Base-by-base conservation (phyloP, 768 basidiomycete genomes). In the Termitomyces sp. region DNA sequence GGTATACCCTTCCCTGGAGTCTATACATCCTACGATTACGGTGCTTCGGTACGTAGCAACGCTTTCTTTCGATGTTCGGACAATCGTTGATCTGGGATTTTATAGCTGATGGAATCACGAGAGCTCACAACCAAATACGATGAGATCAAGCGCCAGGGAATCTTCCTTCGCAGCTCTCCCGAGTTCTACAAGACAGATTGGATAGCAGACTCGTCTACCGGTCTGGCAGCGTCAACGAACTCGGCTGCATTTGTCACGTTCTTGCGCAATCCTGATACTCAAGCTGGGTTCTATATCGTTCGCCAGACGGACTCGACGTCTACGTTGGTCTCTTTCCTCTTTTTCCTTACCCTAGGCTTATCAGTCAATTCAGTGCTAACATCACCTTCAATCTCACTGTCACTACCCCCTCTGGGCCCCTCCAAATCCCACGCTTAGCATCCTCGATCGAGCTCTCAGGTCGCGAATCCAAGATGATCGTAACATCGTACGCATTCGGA, bases 21-120 rank as follows among this genome's bases (percentile, higher is more conserved):
- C 16, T 86, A 88, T 69, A 86, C 83, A 2, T 91, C 90, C 28
- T 94, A 94, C 58, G 92, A 94, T 73, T 94, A 94, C 59, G 92
- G 91, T 20, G 80, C 86, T 46, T 74, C 88, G 28, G 81, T 83
- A 64, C 24, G 57, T 11, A 18, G 7, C 15, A 6, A 13, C 0
- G 7, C 20, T 45, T 42, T 44, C 22, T 6, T 36, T 45, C 15
- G 11, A n/a, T 42, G n/a, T 51, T n/a, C n/a, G n/a, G 8, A 20
- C n/a, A 38, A 28, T 11, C 13, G 8, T 8, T 55, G 7, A 50
- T 32, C 1, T 3, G 18, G 18, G 12, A 20, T 15, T 44, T 1
- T 35, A 12, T 61, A 83, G 75, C 83, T 91, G 55, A 75, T 83
- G 20, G 92, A 94, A 75, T 82, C 81, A 24, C 82, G 92, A 24